Evolutionary conservation across 1,284 basidiomycete species (phyloP), one percentile per base, ranked within the genome.

Genomic region (Afroboletus lepidellus): DNA sequence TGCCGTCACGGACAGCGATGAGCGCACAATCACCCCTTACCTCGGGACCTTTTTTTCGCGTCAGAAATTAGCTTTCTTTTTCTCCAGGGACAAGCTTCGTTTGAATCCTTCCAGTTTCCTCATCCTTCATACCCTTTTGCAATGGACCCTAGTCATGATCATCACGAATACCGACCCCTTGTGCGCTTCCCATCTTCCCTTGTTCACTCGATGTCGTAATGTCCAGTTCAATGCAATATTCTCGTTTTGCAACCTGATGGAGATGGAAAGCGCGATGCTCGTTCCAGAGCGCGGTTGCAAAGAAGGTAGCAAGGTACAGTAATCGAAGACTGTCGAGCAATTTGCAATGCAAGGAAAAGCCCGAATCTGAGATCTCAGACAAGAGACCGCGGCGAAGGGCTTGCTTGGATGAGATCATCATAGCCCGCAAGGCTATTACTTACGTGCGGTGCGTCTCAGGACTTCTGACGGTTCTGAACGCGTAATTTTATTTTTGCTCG

Each of bases 351-450:
- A 18, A 41, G 41, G 41, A 51, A 67, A 55, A 41, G 16, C 60
- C 23, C 46, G 50, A 53, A 59, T 50, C 53, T 49, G 8, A 48
- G 46, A 56, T 50, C 51, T 44, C 21, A 42, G 36, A 32, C 55
- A 51, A 68, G 60, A 64, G 50, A 66, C 65, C 62, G 66, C 62
- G 62, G 65, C 53, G 64, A 68, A 58, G 53, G 43, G 23, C 42
- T 29, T 30, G n/a, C 39, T n/a, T 11, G n/a, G 37, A 51, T 36
- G 38, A 50, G 57, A 68, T 65, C 52, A 46, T 61, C 62, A 45
- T 61, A 13, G 53, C 41, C 42, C 51, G 45, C 47, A 51, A 60
- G 59, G 50, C 25, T 67, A 63, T 65, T 60, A 53, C 51, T 64
- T 68, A 64, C 65, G 65, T 66, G 29, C 29, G 54, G 59, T 63